Conservation (phyloP, 106 monocot species). For the Dendrobium huoshanense region DNA sequence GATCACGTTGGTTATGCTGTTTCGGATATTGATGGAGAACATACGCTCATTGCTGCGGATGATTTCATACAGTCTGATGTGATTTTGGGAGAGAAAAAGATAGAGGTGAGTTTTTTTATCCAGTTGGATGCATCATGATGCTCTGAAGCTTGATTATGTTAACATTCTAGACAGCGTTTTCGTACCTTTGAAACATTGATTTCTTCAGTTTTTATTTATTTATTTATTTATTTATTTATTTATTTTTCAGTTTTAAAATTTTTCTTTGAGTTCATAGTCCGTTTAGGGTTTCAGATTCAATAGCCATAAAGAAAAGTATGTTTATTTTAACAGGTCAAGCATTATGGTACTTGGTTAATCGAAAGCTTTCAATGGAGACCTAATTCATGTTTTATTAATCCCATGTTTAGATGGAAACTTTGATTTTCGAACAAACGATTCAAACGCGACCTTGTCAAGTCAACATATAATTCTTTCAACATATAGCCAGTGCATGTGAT, state of each 20-base stretch:
- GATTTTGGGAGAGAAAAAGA: constrained; percentile 67
- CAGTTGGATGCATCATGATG: not conserved
- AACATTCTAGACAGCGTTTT: not conserved
- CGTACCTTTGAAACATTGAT: not conserved
- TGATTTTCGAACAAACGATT: not conserved
- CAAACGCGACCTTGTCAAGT: not conserved
- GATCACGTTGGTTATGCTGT: constrained; percentile 80
- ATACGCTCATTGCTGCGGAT: constrained; percentile 80
- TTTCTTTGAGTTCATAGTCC: not conserved
- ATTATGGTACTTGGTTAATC: not conserved
- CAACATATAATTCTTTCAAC: not conserved
- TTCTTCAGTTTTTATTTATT: not conserved
- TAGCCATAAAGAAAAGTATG: too few species aligned
- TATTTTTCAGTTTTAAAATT: not conserved
- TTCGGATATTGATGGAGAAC: constrained; percentile 64
- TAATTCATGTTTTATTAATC: not conserved
- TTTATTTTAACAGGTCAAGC: too few species aligned
- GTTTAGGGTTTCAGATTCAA: too few species aligned
- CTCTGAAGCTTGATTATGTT: not conserved
- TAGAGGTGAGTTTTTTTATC: constrained; percentile 41
- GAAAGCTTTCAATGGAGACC: not conserved
- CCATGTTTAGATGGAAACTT: not conserved
- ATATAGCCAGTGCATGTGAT: not conserved
- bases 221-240: too few species aligned
- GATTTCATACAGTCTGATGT: constrained; percentile 67